These are phyloP conservation scores for Lodderomyces metapsilosis DNA, from an alignment of 1,139 yeast genomes.

Conservation along the genomic window DNA sequence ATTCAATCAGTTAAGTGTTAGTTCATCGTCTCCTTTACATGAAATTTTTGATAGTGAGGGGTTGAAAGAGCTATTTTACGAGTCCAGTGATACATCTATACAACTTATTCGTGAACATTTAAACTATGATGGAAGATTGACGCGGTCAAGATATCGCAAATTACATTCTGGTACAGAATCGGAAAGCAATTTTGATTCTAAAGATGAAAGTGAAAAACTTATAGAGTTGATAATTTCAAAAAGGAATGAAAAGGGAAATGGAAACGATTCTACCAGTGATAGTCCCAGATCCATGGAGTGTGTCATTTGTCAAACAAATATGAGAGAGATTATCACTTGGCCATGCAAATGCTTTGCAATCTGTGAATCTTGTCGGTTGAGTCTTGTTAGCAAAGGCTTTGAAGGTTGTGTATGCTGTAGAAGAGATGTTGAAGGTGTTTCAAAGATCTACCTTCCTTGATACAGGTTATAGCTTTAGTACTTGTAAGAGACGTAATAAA, in stretches of 20 bases:
- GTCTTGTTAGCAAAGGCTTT: slow-evolving; percentile 72
- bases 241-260: slow-evolving; percentile 12
- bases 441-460: slow-evolving; percentile 51
- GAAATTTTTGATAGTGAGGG: slow-evolving; percentile 34
- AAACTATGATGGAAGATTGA: slow-evolving; percentile 28
- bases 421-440: slow-evolving; percentile 60
- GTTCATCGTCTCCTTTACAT: slow-evolving; percentile 14
- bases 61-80: slow-evolving; percentile 27
- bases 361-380: slow-evolving; percentile 78
- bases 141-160: slow-evolving; percentile 39
- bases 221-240: slow-evolving; percentile 19
- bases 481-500: too few species aligned
- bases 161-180: background rate
- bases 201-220: slow-evolving; percentile 20
- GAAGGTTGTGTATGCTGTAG: slow-evolving; percentile 87
- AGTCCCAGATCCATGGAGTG: slow-evolving; percentile 44
- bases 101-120: slow-evolving; percentile 39
- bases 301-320: slow-evolving; percentile 76
- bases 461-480: background rate
- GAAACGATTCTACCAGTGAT: background rate
- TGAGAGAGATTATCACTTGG: slow-evolving; percentile 82
- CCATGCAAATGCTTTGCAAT: slow-evolving; percentile 90
- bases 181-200: background rate
- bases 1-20: background rate
- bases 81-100: slow-evolving; percentile 15